Evolutionary conservation across 306 rosid genomes (phyloP).

Genomic region (Begonia loranthoides): DNA sequence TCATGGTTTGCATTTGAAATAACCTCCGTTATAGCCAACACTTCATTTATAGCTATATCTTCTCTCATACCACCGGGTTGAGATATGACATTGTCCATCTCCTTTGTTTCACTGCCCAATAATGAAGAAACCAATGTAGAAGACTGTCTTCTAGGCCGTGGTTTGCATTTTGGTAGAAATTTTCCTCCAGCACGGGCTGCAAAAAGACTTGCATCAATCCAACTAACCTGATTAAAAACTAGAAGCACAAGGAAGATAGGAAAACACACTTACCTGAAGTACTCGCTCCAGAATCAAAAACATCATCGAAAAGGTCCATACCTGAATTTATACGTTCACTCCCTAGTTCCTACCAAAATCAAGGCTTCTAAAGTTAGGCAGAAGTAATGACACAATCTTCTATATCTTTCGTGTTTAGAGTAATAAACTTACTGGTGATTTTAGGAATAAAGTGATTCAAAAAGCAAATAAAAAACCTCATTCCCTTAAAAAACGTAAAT

Average conservation of each 20-base stretch:
- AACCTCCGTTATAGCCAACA: slow-evolving; percentile 9
- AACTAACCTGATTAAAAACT: neutral
- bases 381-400: too few species aligned
- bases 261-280: slow-evolving; percentile 20
- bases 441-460: too few species aligned
- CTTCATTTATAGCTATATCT: slow-evolving; percentile 13
- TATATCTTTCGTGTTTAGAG: too few species aligned
- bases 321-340: neutral
- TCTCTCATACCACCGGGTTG: slow-evolving; percentile 17
- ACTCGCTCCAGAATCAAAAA: slow-evolving; percentile 24
- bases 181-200: slow-evolving; percentile 33
- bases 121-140: slow-evolving; percentile 12
- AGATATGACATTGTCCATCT: slow-evolving; percentile 13
- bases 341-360: neutral
- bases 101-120: slow-evolving; percentile 20
- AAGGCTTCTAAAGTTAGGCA: neutral
- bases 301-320: slow-evolving; percentile 58
- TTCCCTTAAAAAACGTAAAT: too few species aligned
- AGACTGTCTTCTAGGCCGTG: slow-evolving; percentile 24
- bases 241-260: neutral
- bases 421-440: too few species aligned
- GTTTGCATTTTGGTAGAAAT: slow-evolving; percentile 55
- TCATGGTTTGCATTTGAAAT: slow-evolving; percentile 7
- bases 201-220: slow-evolving; percentile 7
- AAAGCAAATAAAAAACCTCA: too few species aligned